A percentile compares a stretch with the other conserved stretches of the same genome.
These are phyloP conservation scores for Aspergillus cavernicola DNA, from an alignment of 495 filamentous ascomycete species.

Conservation along the genomic window DNA sequence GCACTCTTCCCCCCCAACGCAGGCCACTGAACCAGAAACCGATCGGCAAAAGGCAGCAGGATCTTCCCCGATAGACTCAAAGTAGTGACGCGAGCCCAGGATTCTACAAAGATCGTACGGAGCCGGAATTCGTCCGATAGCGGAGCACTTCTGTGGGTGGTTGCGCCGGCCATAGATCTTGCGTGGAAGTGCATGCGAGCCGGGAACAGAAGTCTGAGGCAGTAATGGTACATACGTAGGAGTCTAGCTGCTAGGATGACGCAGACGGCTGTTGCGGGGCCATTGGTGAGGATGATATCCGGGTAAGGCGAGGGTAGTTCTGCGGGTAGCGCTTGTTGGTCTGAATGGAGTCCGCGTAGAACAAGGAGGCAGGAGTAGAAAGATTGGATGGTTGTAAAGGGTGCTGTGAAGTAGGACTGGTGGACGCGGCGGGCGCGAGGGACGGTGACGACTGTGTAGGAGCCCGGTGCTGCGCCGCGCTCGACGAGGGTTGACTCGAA, in stretches of 20 bases:
- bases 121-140: constrained; percentile 42
- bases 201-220: constrained; percentile 5
- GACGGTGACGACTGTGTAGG: constrained; percentile 57
- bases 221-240: constrained; percentile 54
- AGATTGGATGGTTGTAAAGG: constrained; percentile 54
- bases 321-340: constrained; percentile 23
- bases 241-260: constrained; percentile 65
- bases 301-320: constrained; percentile 44
- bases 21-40: constrained; percentile 75
- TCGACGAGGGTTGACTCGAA: constrained; percentile 49
- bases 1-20: constrained; percentile 45
- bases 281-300: constrained; percentile 80
- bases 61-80: constrained; percentile 79
- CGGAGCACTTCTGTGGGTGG: neutral
- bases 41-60: constrained; percentile 60
- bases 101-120: constrained; percentile 81
- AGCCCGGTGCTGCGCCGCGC: constrained; percentile 19
- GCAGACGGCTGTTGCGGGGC: constrained; percentile 81
- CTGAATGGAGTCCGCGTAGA: constrained; percentile 39
- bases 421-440: constrained; percentile 73
- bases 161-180: neutral
- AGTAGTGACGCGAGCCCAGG: constrained; percentile 76
- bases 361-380: constrained; percentile 45
- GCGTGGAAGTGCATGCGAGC: neutral
- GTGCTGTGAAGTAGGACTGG: constrained; percentile 68